Evolutionary conservation across 2,329 filamentous ascomycete species (phyloP), one percentile per base, ranked within the genome.

Genomic region (Thielaviopsis populi): DNA sequence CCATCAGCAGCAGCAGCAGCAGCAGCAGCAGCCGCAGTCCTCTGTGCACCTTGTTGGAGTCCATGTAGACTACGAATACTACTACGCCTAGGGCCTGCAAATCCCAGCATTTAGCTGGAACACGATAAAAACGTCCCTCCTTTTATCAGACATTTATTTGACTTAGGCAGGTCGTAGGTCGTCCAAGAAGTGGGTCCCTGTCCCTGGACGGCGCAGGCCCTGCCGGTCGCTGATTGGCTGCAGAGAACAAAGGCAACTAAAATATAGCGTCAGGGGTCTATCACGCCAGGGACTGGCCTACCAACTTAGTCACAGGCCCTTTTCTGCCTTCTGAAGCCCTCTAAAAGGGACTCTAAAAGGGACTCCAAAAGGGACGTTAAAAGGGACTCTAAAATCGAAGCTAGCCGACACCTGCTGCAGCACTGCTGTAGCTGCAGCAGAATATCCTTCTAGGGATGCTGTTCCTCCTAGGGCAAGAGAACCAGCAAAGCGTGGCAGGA

Each of bases 171-270:
- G 19, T 24, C 24, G 46, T 13, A 11, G 3, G 19, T 11, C 46
- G 15, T 50, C 19, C 10, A 27, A 50, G 19, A 50, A 50, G 46
- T 50, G 46, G 46, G 22, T 27, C 53, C 27, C 42, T 3, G 53
- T 37, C 53, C 53, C 53, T 56, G 53, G 37, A 56, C 53, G 53
- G 53, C 53, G 17, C 53, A 56, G 53, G 13, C 30, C n/a, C n/a
- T 33, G 17, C 4, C 24, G 30, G n/a, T 27, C 15, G 15, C 17
- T 37, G 15, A 56, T 56, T 56, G 53, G 53, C 53, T 56, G 30
- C 10, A 3, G 24, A 13, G 7, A 27, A 33, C 15, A 30, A 17
- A 30, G 15, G 24, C 30, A 17, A 33, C 8, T 1, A 33, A 37
- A 56, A 56, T 2, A 56, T 37, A 10, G n/a, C 27, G 53, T 15